Base-by-base conservation (phyloP, 805 yeast species). In the Scheffersomyces ergatensis region DNA sequence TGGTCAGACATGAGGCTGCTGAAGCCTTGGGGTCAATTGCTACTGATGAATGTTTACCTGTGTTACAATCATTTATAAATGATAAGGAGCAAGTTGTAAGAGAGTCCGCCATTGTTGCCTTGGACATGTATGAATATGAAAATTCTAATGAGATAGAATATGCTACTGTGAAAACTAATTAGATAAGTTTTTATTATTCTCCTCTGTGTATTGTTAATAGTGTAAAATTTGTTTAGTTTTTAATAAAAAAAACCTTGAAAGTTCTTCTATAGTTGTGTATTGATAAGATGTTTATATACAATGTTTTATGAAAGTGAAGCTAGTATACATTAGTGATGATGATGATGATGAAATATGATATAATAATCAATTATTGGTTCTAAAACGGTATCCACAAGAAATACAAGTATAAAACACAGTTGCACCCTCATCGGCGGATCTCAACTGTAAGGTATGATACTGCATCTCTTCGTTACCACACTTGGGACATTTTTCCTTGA, bases 1-100 rank as follows among this genome's bases (percentile, higher is more conserved):
- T 93, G 99, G 99, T 95, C 25, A 85, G 99, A 70, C 99, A 93
- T 62, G 99, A 93, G 70, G 99, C 98, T 43, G 99, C 98, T 19
- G 99, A 93, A 70, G 99, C 99, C 19, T 76, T 95, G 54, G 99
- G 99, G 20, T 80, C 96, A 21, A 93, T 93, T 60, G 98, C 97
- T 20, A 88, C 97, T 8, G 96, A 88, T 55, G 97, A 92, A 44
- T 96, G 92, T 29, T 74, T 92, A 49, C 97, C 97, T 13, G 84
- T 93, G 26, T 78, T 95, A 57, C 77, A 85, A 61, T 70, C 81
- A 34, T 86, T 86, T 62, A 76, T 90, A 54, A 72, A 78, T 50
- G 99, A 93, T 62, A 73, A 78, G 45, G 97, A 87, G 53, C 78
- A 74, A 42, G 99, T 93, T 30, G 99, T 93, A 38, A 82, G 97